These are phyloP conservation scores for Epichloe gansuensis DNA, from an alignment of 2,329 filamentous ascomycete species.

Conservation along the genomic window DNA sequence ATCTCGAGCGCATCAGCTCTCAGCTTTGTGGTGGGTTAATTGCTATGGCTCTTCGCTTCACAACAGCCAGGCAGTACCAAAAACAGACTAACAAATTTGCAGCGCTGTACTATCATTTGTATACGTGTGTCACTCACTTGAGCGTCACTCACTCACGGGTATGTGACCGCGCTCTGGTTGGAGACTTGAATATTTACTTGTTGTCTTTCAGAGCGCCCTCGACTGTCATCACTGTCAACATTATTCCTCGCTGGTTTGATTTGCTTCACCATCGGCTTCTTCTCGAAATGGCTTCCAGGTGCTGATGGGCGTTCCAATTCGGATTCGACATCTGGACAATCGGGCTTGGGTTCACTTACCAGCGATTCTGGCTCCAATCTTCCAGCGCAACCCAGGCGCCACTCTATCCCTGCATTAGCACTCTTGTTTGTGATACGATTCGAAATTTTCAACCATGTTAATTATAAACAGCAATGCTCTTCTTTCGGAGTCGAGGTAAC, in stretches of 20 bases:
- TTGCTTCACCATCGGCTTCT: slow-evolving; percentile 28
- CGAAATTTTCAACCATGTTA: slow-evolving; percentile 33
- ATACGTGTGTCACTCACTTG: slow-evolving; percentile 33
- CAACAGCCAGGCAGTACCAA: not conserved
- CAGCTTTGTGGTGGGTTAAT: slow-evolving; percentile 7
- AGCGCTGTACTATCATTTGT: slow-evolving; percentile 36
- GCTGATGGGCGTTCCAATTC: slow-evolving; percentile 33
- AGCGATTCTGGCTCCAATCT: slow-evolving; percentile 23
- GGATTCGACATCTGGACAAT: slow-evolving; percentile 5
- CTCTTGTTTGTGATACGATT: slow-evolving; percentile 33
- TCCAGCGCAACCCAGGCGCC: slow-evolving; percentile 34
- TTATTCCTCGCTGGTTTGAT: slow-evolving; percentile 31
- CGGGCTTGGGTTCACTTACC: slow-evolving; percentile 14
- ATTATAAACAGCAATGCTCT: slow-evolving; percentile 37
- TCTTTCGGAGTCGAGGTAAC: slow-evolving; percentile 34
- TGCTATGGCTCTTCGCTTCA: not conserved
- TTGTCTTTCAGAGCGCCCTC: slow-evolving; percentile 30
- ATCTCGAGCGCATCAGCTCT: slow-evolving; percentile 5
- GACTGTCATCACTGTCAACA: slow-evolving; percentile 33
- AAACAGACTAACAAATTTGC: not conserved
- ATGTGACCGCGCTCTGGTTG: slow-evolving; percentile 5
- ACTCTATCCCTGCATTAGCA: slow-evolving; percentile 31
- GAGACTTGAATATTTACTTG: not conserved
- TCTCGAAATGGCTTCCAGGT: slow-evolving; percentile 33
- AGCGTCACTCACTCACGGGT: slow-evolving; percentile 38